These are phyloP conservation scores for Ceratocystis cacaofunesta DNA, from an alignment of 2,329 filamentous ascomycete genomes.

Conservation along the genomic window DNA sequence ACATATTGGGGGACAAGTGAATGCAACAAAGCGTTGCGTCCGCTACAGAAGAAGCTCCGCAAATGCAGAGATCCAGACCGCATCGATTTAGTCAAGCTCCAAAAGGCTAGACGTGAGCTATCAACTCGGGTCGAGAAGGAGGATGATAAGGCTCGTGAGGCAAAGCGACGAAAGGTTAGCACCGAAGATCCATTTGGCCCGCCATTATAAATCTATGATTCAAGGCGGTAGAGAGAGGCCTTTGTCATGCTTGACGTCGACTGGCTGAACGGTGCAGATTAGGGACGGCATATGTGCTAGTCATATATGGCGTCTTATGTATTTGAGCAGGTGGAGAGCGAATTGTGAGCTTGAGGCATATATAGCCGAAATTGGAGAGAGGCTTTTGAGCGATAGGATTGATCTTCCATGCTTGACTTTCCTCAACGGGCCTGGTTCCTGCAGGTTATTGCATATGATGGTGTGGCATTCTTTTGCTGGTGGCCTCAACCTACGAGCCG, in stretches of 20 bases:
- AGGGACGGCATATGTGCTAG: neutral
- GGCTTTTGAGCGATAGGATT: neutral
- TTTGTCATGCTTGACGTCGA: neutral
- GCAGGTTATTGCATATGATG: neutral
- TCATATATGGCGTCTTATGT: neutral
- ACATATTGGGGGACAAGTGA: conserved; percentile 40
- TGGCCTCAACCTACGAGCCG: neutral
- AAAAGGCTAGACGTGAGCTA: conserved; percentile 47
- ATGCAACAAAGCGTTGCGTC: conserved; percentile 36
- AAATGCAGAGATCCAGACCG: conserved; percentile 61
- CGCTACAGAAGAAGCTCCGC: conserved; percentile 53
- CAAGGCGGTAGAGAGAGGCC: neutral
- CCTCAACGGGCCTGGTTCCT: neutral
- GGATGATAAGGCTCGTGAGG: conserved; percentile 29
- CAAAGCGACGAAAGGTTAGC: conserved; percentile 34
- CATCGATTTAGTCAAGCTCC: conserved; percentile 54
- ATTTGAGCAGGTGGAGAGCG: neutral
- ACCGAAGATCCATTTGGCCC: conserved; percentile 36
- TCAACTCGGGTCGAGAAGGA: conserved; percentile 28
- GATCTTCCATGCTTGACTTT: neutral
- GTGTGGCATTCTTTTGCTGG: neutral
- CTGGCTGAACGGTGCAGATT: neutral
- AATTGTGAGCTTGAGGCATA: neutral
- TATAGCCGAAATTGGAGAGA: neutral
- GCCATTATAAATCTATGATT: conserved; percentile 20